Evolutionary conservation across 1,284 basidiomycete species (phyloP).

Genomic region (Trametes sp.): DNA sequence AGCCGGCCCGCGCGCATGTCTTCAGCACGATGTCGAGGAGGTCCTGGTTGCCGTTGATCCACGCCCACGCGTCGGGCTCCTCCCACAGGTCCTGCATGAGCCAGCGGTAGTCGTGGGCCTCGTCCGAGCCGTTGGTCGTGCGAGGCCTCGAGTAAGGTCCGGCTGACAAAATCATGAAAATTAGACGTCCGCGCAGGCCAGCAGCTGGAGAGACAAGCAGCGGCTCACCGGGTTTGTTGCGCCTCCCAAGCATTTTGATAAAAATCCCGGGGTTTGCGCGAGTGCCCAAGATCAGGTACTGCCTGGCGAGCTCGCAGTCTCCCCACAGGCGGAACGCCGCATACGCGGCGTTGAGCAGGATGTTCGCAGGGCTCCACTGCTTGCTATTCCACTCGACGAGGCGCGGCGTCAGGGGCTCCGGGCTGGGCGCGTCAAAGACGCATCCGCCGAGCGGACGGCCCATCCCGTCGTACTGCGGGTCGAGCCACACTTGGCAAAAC

Average conservation of each 20-base stretch:
- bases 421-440: slow-evolving; percentile 29
- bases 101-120: slow-evolving; percentile 51
- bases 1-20: slow-evolving; percentile 36
- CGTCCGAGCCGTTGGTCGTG: slow-evolving; percentile 45
- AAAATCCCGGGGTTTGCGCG: slow-evolving; percentile 43
- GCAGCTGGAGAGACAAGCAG: too few species aligned
- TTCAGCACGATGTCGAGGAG: slow-evolving; percentile 35
- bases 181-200: not conserved
- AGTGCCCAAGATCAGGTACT: slow-evolving; percentile 45
- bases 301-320: slow-evolving; percentile 43
- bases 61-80: slow-evolving; percentile 46
- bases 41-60: slow-evolving; percentile 43
- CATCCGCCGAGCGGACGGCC: slow-evolving; percentile 35
- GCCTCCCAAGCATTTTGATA: slow-evolving; percentile 45
- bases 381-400: not conserved
- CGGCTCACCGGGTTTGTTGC: slow-evolving; percentile 42
- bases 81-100: slow-evolving; percentile 50
- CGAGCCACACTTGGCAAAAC: slow-evolving; percentile 37
- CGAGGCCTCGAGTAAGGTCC: slow-evolving; percentile 36
- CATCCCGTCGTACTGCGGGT: slow-evolving; percentile 12
- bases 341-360: slow-evolving; percentile 46
- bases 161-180: not conserved
- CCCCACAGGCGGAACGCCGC: slow-evolving; percentile 48
- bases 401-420: slow-evolving; percentile 22
- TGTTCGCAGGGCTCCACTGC: slow-evolving; percentile 7